phyloP scores from a whole-genome alignment of 2,329 filamentous ascomycete genomes.

The Scedosporium aurantiacum region DNA sequence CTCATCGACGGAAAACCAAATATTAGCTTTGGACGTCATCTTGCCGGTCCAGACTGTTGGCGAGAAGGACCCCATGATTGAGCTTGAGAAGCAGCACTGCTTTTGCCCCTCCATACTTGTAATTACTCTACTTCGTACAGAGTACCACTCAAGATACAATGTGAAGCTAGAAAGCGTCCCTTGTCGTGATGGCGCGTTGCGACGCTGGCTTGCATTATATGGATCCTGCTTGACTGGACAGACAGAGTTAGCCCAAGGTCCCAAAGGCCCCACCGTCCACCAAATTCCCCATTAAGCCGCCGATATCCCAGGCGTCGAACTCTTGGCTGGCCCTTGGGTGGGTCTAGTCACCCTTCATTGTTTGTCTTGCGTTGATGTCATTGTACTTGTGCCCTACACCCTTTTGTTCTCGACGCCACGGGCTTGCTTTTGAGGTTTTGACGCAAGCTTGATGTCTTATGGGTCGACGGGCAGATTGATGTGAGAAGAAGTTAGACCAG shows the following conservation, averaged over 20 bases:
- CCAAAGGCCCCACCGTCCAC: background rate
- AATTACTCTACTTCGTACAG: background rate
- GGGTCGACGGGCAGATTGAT: too few relatives aligned
- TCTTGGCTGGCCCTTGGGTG: background rate
- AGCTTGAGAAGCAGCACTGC: background rate
- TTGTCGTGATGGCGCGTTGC: background rate
- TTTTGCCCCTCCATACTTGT: background rate
- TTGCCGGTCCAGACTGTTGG: background rate
- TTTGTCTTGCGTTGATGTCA: background rate
- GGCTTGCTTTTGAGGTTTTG: background rate
- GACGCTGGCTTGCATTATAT: too few relatives aligned
- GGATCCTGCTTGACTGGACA: background rate
- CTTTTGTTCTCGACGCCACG: background rate
- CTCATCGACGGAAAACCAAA: background rate
- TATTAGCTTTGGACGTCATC: background rate
- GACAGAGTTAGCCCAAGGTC: background rate
- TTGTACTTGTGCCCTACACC: background rate
- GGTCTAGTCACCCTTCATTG: background rate
- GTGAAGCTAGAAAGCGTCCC: background rate
- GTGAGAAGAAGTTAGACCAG: background rate
- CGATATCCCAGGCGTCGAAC: background rate
- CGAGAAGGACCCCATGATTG: background rate
- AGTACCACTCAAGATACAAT: background rate
- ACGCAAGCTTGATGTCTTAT: background rate
- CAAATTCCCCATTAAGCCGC: background rate